Conservation (phyloP, 371 early-diverging fungal species). For the Apophysomyces trapeziformis region DNA sequence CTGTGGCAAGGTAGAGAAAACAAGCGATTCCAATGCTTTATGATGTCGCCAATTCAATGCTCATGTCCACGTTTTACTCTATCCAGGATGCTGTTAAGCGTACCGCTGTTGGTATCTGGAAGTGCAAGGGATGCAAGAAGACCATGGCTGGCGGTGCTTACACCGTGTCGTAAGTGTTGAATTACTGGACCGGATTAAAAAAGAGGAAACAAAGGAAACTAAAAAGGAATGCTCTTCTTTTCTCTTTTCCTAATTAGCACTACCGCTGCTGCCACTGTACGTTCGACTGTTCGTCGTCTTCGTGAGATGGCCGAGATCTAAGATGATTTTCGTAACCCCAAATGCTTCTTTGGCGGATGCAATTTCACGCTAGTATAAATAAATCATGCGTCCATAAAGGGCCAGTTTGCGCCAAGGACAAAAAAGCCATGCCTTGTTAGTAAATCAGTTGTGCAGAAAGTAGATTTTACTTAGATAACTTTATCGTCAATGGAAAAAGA, state of each 20-base stretch:
- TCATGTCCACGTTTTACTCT: too few species aligned
- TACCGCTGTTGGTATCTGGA: slow-evolving; percentile 98
- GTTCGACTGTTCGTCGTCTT: slow-evolving; percentile 96
- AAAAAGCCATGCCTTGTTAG: too few species aligned
- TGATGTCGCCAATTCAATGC: not conserved
- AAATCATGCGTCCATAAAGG: too few species aligned
- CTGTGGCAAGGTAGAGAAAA: slow-evolving; percentile 86
- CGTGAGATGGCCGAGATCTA: slow-evolving; percentile 95
- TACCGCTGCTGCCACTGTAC: slow-evolving; percentile 90
- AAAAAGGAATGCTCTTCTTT: not conserved
- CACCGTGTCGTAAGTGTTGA: slow-evolving; percentile 72
- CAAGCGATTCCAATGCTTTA: not conserved
- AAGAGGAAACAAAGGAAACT: not conserved
- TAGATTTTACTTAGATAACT: too few species aligned
- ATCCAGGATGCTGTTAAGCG: slow-evolving; percentile 89
- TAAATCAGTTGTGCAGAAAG: too few species aligned
- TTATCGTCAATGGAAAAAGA: too few species aligned
- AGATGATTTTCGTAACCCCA: slow-evolving; percentile 21
- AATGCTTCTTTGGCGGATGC: too few species aligned
- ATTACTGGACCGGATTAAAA: not conserved
- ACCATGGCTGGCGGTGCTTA: slow-evolving; percentile 98
- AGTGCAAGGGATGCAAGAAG: slow-evolving; percentile 95
- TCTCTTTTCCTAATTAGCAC: slow-evolving; percentile 56
- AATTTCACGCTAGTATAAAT: too few species aligned
- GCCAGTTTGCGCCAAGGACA: too few species aligned